phyloP scores from a whole-genome alignment of 2,329 filamentous ascomycete species.

The Stachybotrys echinatus region DNA sequence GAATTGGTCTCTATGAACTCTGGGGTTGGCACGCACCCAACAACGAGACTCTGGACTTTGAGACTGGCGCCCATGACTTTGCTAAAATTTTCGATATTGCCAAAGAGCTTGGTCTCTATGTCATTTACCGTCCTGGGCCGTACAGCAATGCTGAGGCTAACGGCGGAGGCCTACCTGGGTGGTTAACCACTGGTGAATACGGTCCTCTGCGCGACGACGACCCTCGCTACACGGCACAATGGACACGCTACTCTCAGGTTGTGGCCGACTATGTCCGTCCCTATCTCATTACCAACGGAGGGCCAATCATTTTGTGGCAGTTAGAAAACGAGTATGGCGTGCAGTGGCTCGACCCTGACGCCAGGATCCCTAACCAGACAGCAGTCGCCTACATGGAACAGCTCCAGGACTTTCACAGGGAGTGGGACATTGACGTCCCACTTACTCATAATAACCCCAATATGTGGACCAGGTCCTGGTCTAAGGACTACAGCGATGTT shows the following conservation, averaged over 20 bases:
- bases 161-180: slow-evolving; percentile 40
- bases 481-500: background rate
- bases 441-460: background rate
- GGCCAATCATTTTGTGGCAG: slow-evolving; percentile 41
- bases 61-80: background rate
- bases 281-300: slow-evolving; percentile 33
- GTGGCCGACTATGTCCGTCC: slow-evolving; percentile 24
- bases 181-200: slow-evolving; percentile 32
- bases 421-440: background rate
- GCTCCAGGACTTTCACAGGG: background rate
- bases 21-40: background rate
- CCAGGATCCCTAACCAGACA: background rate
- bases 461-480: background rate
- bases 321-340: slow-evolving; percentile 47
- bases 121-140: slow-evolving; percentile 32
- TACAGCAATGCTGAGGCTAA: slow-evolving; percentile 42
- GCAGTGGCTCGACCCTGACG: too few species aligned
- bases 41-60: background rate
- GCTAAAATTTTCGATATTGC: background rate
- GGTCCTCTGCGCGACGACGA: slow-evolving; percentile 32
- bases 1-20: background rate
- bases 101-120: background rate
- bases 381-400: background rate
- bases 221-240: slow-evolving; percentile 28
- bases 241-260: slow-evolving; percentile 29